Conservation (phyloP, 257 asterid genomes). For the Scutellaria barbata region DNA sequence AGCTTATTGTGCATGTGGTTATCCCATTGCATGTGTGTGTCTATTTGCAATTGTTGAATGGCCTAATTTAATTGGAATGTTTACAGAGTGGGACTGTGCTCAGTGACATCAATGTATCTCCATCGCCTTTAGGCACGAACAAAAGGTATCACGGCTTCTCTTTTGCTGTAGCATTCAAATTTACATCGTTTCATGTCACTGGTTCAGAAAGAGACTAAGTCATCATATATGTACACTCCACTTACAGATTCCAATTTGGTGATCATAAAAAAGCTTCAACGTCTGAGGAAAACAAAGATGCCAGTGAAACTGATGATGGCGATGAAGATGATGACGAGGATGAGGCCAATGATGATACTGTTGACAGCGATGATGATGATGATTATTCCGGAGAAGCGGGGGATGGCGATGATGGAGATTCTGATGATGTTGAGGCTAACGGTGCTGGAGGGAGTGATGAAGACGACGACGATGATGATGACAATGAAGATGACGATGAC, state of each 20-base stretch:
- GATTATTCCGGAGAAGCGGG: slow-evolving; percentile 37
- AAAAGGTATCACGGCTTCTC: slow-evolving; percentile 20
- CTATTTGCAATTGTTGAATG: background rate
- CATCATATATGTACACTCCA: background rate
- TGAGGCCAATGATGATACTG: slow-evolving; percentile 11
- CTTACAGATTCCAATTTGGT: slow-evolving; percentile 36
- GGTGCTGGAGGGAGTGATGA: slow-evolving; percentile 38
- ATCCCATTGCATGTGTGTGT: background rate
- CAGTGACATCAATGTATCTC: slow-evolving; percentile 2
- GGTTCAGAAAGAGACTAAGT: background rate
- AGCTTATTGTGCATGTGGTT: slow-evolving; percentile 3
- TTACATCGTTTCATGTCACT: background rate
- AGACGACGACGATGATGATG: slow-evolving; percentile 31
- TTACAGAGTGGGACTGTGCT: slow-evolving; percentile 36
- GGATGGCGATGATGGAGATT: slow-evolving; percentile 34
- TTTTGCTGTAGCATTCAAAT: background rate
- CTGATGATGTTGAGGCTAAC: slow-evolving; percentile 39
- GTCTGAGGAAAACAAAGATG: slow-evolving; percentile 40
- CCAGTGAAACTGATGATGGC: slow-evolving; percentile 32
- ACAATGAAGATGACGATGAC: slow-evolving; percentile 7
- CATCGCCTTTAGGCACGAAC: slow-evolving; percentile 33
- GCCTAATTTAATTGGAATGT: slow-evolving; percentile 9
- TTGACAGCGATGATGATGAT: slow-evolving; percentile 34
- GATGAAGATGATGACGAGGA: slow-evolving; percentile 32
- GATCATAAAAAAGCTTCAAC: slow-evolving; percentile 27